Conservation (phyloP, 192 early-diverging fungal genomes). For the Allomyces arbusculus region DNA sequence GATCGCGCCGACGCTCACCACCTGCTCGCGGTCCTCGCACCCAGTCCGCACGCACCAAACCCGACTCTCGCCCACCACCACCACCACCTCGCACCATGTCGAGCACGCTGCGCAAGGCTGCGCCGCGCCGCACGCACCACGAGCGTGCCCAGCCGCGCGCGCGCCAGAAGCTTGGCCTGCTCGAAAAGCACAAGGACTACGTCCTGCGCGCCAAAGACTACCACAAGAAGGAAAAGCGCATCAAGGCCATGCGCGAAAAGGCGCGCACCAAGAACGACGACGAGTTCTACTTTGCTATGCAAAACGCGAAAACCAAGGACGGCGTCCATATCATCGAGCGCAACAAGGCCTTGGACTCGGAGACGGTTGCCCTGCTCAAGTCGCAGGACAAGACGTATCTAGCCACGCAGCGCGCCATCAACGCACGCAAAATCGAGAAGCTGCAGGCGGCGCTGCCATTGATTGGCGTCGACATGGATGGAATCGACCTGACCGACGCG, state of each 20-base stretch:
- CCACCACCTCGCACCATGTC: neutral
- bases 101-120: conserved; percentile 47
- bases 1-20: neutral
- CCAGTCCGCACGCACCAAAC: neutral
- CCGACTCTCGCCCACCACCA: neutral
- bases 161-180: conserved; percentile 46
- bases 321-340: conserved; percentile 62
- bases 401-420: conserved; percentile 55
- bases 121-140: conserved; percentile 69
- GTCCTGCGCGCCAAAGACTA: conserved; percentile 79
- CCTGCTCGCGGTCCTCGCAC: neutral
- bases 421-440: conserved; percentile 50
- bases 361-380: conserved; percentile 62
- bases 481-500: conserved; percentile 15
- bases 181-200: conserved; percentile 99
- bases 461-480: conserved; percentile 16
- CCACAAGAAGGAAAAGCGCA: conserved; percentile 60
- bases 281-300: conserved; percentile 98
- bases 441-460: conserved; percentile 52
- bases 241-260: conserved; percentile 70
- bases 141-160: conserved; percentile 57
- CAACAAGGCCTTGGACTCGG: conserved; percentile 47
- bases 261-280: conserved; percentile 78
- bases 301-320: conserved; percentile 59
- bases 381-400: conserved; percentile 87